Evolutionary conservation across 257 asterid species (phyloP).

Genomic region (Nicotiana otophora): DNA sequence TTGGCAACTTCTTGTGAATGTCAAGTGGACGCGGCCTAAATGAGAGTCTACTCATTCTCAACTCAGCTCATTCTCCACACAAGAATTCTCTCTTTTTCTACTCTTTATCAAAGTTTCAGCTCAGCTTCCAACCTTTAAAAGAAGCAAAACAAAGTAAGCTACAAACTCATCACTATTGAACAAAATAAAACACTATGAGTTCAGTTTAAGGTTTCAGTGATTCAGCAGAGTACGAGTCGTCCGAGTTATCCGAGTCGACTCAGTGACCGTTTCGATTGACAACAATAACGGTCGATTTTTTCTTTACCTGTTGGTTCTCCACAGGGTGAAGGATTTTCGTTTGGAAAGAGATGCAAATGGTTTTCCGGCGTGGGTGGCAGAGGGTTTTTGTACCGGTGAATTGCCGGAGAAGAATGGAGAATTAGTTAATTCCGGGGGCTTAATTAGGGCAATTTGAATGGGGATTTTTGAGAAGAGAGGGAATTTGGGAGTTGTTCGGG

Average conservation of each 20-base stretch:
- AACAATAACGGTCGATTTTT: not conserved
- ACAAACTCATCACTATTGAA: not conserved
- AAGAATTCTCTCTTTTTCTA: constrained; percentile 10
- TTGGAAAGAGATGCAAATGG: not conserved
- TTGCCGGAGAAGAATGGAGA: not conserved
- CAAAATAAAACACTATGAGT: not conserved
- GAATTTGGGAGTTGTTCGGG: not conserved
- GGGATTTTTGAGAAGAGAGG: not conserved
- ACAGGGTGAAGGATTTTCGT: not conserved
- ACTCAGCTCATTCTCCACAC: constrained; percentile 39
- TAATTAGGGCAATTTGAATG: not conserved
- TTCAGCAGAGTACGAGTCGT: not conserved
- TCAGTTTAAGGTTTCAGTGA: not conserved
- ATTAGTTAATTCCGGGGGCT: not conserved
- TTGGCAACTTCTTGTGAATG: constrained; percentile 92
- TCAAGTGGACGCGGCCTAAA: constrained; percentile 99
- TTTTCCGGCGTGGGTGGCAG: not conserved
- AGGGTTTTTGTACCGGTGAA: not conserved
- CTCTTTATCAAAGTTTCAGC: constrained; percentile 9
- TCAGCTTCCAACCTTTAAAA: constrained; percentile 16
- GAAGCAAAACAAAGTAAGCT: not conserved
- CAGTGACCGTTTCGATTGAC: not conserved
- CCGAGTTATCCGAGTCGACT: not conserved
- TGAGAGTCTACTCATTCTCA: constrained; percentile 93
- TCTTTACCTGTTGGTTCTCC: not conserved